Percentiles rank a stretch among this genome's conserved stretches.
phyloP scores from a whole-genome alignment of 805 yeast species.

The Cyberlindnera meyerae region DNA sequence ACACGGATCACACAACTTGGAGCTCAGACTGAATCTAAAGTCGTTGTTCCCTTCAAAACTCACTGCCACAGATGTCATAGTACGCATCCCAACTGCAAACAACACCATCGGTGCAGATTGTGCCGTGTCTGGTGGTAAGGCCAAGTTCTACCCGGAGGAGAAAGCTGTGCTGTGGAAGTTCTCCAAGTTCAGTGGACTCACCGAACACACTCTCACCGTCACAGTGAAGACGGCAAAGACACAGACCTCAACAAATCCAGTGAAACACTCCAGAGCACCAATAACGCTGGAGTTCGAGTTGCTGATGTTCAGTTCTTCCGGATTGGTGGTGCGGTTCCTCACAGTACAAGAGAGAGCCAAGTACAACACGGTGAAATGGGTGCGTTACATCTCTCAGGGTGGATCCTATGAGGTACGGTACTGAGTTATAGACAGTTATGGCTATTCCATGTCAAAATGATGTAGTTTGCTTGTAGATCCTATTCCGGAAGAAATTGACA shows the following conservation, averaged over 20 bases:
- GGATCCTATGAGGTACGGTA: conserved; percentile 81
- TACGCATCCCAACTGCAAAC: conserved; percentile 68
- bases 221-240: conserved; percentile 34
- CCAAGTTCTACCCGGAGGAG: conserved; percentile 63
- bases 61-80: conserved; percentile 56
- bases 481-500: no score
- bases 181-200: conserved; percentile 60
- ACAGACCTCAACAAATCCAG: background rate
- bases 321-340: conserved; percentile 67
- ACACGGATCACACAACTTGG: conserved; percentile 41
- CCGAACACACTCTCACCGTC: conserved; percentile 56
- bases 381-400: conserved; percentile 67
- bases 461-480: no score
- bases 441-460: no score
- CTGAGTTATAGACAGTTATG: no score
- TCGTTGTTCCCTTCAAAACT: conserved; percentile 56
- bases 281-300: conserved; percentile 63
- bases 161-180: conserved; percentile 66
- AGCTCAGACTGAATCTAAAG: conserved; percentile 55
- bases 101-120: conserved; percentile 45
- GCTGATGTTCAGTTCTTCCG: conserved; percentile 73
- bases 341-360: conserved; percentile 55
- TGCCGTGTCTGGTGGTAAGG: conserved; percentile 55
- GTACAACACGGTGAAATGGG: conserved; percentile 82
- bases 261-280: conserved; percentile 53